These are phyloP conservation scores for Lagenidium giganteum DNA, from an alignment of 352 stramenopile genomes.

Conservation along the genomic window DNA sequence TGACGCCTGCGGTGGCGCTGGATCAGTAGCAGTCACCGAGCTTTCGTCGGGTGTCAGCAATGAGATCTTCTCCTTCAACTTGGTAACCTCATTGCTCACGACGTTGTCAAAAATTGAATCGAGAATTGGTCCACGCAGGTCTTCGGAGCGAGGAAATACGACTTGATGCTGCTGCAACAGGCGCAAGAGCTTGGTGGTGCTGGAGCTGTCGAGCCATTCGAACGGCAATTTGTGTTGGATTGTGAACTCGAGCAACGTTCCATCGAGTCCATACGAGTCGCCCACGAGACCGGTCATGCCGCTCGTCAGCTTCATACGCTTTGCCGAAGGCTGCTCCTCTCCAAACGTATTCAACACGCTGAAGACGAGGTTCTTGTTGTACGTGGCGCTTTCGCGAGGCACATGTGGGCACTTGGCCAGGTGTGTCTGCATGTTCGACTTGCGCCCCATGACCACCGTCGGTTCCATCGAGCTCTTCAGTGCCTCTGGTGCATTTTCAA, in stretches of 20 bases:
- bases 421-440: constrained; percentile 84
- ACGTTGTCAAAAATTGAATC: constrained; percentile 29
- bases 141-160: constrained; percentile 22
- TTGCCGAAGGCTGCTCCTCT: constrained; percentile 4
- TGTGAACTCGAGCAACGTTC: constrained; percentile 45
- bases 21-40: too few relatives aligned
- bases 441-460: constrained; percentile 61
- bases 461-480: constrained; percentile 47
- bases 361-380: constrained; percentile 10
- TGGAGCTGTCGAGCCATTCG: constrained; percentile 50
- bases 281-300: constrained; percentile 1
- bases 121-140: constrained; percentile 37
- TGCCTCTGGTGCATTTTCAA: constrained; percentile 35
- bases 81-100: constrained; percentile 25
- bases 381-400: constrained; percentile 34
- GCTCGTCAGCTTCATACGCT: constrained; percentile 6
- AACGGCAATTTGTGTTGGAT: constrained; percentile 66
- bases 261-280: constrained; percentile 19
- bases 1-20: too few relatives aligned
- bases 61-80: constrained; percentile 32
- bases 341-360: not conserved
- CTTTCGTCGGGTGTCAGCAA: not conserved
- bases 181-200: constrained; percentile 42
- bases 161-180: constrained; percentile 14
- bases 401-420: constrained; percentile 72